Evolutionary conservation across 2,329 filamentous ascomycete genomes (phyloP).

Genomic region (Periglandula ipomoeae): DNA sequence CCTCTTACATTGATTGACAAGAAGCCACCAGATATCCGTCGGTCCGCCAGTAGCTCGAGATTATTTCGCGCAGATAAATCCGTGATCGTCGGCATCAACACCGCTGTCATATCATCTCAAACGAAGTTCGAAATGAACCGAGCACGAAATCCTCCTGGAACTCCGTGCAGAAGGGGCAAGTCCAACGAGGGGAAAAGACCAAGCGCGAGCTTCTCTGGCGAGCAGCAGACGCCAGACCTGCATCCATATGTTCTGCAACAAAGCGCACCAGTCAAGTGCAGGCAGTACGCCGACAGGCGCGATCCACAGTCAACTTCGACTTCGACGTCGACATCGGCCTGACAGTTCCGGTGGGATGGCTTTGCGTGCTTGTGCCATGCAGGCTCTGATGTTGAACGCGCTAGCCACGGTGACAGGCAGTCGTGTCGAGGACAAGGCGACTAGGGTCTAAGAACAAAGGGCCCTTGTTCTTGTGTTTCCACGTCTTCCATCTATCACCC

Average conservation of each 20-base stretch:
- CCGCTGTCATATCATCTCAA: neutral
- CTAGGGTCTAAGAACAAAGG: slow-evolving; percentile 4
- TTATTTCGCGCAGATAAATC: neutral
- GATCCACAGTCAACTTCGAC: slow-evolving; percentile 2
- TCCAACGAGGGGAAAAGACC: neutral
- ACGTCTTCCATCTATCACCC: slow-evolving; percentile 1
- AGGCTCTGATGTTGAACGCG: too few species aligned
- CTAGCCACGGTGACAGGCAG: too few species aligned
- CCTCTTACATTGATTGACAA: neutral
- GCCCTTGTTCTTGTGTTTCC: slow-evolving; percentile 2
- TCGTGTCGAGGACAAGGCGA: neutral
- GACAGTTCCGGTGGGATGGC: slow-evolving; percentile 1
- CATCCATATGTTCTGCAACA: slow-evolving; percentile 3
- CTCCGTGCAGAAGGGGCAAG: neutral
- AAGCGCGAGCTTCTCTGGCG: neutral
- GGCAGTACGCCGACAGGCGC: neutral
- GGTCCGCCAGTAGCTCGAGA: neutral
- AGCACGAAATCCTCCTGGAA: too few species aligned
- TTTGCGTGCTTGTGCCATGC: too few species aligned
- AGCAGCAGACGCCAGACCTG: slow-evolving; percentile 4
- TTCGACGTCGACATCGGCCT: neutral
- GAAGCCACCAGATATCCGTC: neutral
- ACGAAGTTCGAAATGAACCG: neutral
- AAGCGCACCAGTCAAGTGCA: neutral
- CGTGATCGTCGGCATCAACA: neutral